Evolutionary conservation across 768 basidiomycete genomes (phyloP).

Genomic region (Kwoniella botswanensis): DNA sequence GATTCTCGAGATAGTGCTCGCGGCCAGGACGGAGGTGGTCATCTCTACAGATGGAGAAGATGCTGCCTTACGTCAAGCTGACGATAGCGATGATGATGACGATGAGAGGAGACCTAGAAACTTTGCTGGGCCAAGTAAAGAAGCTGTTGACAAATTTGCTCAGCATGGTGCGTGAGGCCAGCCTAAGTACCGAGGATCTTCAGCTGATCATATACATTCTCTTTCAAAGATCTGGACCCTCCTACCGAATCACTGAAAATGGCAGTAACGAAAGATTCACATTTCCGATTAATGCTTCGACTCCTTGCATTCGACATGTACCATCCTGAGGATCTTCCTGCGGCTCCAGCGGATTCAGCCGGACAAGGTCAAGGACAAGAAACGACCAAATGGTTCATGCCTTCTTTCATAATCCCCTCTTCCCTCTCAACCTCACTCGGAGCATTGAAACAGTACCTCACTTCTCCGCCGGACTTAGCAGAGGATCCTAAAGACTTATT

Average conservation of each 20-base stretch:
- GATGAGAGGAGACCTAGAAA: slow-evolving; percentile 40
- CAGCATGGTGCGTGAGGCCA: slow-evolving; percentile 71
- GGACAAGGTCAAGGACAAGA: too few species aligned
- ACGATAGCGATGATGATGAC: slow-evolving; percentile 46
- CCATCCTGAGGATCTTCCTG: slow-evolving; percentile 5
- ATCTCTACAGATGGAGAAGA: slow-evolving; percentile 55
- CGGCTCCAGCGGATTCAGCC: neutral
- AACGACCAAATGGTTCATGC: slow-evolving; percentile 73
- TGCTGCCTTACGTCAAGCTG: slow-evolving; percentile 13
- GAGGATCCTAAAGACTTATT: slow-evolving; percentile 71
- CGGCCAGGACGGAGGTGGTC: slow-evolving; percentile 57
- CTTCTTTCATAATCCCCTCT: slow-evolving; percentile 69
- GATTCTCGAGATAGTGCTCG: slow-evolving; percentile 50
- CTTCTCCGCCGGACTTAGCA: slow-evolving; percentile 76
- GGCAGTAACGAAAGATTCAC: slow-evolving; percentile 75
- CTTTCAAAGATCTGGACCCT: slow-evolving; percentile 71
- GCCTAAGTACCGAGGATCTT: neutral
- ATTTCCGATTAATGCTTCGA: slow-evolving; percentile 83
- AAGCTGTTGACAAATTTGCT: slow-evolving; percentile 70
- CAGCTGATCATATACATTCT: neutral
- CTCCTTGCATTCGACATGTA: slow-evolving; percentile 69
- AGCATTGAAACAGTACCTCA: slow-evolving; percentile 82
- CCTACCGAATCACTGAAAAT: slow-evolving; percentile 74
- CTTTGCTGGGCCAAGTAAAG: slow-evolving; percentile 66
- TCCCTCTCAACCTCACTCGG: slow-evolving; percentile 72